These are phyloP conservation scores for Russula sp. DNA, from an alignment of 768 basidiomycete genomes.

Conservation along the genomic window DNA sequence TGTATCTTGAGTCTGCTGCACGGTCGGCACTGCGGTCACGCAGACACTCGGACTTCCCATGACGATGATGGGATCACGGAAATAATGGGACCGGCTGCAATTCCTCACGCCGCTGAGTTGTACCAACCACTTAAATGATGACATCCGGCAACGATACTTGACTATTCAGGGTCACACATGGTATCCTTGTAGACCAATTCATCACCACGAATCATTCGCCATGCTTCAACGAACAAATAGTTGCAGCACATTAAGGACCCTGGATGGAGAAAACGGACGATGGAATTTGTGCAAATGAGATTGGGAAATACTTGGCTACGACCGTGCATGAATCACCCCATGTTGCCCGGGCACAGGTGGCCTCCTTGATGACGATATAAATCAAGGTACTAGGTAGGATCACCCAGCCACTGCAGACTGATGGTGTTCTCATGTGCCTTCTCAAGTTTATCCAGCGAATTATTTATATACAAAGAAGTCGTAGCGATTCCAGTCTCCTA, in stretches of 20 bases:
- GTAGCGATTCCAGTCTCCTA: too few relatives aligned
- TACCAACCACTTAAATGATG: not conserved
- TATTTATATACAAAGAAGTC: too few relatives aligned
- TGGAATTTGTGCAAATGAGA: not conserved
- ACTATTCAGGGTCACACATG: not conserved
- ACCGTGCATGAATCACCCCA: not conserved
- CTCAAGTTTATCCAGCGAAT: not conserved
- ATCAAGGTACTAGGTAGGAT: too few relatives aligned
- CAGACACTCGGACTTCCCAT: not conserved
- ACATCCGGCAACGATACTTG: not conserved
- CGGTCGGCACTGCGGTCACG: not conserved
- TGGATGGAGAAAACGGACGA: not conserved
- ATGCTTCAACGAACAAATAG: not conserved
- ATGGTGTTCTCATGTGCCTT: not conserved
- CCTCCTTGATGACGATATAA: not conserved
- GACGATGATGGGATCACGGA: not conserved
- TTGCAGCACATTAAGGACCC: not conserved
- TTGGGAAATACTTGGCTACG: not conserved
- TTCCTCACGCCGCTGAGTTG: not conserved
- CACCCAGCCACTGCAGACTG: not conserved
- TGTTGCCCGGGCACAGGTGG: not conserved
- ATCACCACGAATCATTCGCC: not conserved
- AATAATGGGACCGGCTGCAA: not conserved
- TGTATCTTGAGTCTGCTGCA: not conserved
- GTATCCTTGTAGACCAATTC: not conserved